A percentile compares a stretch with the other conserved stretches of the same genome.
Conservation (phyloP, 2,329 filamentous ascomycete genomes). For the Coniochaeta sp. region DNA sequence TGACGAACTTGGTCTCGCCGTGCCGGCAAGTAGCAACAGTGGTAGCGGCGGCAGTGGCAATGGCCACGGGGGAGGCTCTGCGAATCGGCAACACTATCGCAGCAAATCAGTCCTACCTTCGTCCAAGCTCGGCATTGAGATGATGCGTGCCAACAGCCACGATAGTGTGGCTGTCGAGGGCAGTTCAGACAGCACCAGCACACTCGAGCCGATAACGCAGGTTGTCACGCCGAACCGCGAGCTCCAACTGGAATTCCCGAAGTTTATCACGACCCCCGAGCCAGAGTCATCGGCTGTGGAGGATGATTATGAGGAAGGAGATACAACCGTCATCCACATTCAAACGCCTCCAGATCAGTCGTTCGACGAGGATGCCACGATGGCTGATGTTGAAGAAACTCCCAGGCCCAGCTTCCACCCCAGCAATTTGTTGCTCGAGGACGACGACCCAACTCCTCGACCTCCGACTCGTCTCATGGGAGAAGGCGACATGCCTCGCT, state of each 20-base stretch:
- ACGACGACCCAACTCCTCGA: conserved; percentile 17
- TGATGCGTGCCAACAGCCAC: conserved; percentile 95
- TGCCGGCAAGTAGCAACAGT: conserved; percentile 26
- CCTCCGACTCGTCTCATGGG: conserved; percentile 7
- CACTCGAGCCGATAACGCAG: conserved; percentile 40
- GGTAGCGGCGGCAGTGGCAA: conserved; percentile 9
- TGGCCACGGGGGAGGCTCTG: neutral
- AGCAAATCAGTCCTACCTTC: conserved; percentile 57
- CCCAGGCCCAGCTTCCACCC: conserved; percentile 11
- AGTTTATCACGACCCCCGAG: conserved; percentile 4
- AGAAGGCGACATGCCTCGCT: neutral
- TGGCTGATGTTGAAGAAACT: conserved; percentile 15
- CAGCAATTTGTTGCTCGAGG: conserved; percentile 3
- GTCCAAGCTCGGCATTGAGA: conserved; percentile 89
- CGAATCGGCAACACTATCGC: conserved; percentile 34
- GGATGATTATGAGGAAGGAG: conserved; percentile 12
- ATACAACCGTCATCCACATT: conserved; percentile 16
- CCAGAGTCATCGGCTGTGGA: conserved; percentile 4
- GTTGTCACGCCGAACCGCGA: conserved; percentile 42
- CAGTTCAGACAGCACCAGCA: conserved; percentile 37
- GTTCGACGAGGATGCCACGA: conserved; percentile 3
- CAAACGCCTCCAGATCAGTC: conserved; percentile 16
- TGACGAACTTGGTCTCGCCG: conserved; percentile 64
- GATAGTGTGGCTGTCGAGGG: conserved; percentile 56
- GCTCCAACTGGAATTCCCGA: conserved; percentile 19